Percentiles rank a stretch among this genome's conserved stretches.
Conservation (phyloP, 2,329 filamentous ascomycete genomes). For the Hypoxylon sp. region DNA sequence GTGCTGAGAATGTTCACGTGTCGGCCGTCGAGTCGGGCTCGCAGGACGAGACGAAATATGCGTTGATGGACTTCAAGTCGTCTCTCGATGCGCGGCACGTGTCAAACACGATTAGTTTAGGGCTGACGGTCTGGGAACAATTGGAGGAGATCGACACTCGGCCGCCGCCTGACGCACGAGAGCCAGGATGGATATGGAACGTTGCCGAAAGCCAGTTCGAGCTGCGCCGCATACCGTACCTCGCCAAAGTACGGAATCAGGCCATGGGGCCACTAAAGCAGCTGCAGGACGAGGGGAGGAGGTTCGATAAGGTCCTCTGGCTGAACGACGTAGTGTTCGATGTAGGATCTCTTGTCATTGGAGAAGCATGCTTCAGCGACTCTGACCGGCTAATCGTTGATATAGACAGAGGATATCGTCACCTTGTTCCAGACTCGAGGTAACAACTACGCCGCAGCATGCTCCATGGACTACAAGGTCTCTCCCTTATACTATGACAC, state of each 20-base stretch:
- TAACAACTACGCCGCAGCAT: conserved; percentile 66
- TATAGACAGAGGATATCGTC: conserved; percentile 55
- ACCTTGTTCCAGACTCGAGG: conserved; percentile 61
- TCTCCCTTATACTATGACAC: conserved; percentile 67
- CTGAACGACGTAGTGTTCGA: conserved; percentile 69
- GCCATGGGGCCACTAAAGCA: conserved; percentile 65
- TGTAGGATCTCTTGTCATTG: conserved; percentile 44
- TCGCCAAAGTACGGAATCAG: conserved; percentile 69
- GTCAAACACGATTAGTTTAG: conserved; percentile 63
- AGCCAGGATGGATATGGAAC: conserved; percentile 68
- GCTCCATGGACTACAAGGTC: conserved; percentile 65
- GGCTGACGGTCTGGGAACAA: conserved; percentile 62
- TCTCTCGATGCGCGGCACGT: conserved; percentile 60
- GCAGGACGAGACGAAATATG: conserved; percentile 71
- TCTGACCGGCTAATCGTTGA: conserved; percentile 28
- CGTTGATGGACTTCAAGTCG: conserved; percentile 63
- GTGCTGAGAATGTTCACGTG: conserved; percentile 69
- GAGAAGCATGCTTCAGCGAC: conserved; percentile 2
- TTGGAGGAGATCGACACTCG: conserved; percentile 60
- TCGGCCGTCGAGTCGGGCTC: conserved; percentile 73
- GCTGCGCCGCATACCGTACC: conserved; percentile 72
- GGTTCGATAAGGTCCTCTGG: conserved; percentile 65
- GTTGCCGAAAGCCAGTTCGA: conserved; percentile 60
- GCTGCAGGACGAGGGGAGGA: conserved; percentile 56
- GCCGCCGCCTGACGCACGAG: conserved; percentile 46